Conservation (phyloP, 345 rosid genomes). For the Corymbia maculata region DNA sequence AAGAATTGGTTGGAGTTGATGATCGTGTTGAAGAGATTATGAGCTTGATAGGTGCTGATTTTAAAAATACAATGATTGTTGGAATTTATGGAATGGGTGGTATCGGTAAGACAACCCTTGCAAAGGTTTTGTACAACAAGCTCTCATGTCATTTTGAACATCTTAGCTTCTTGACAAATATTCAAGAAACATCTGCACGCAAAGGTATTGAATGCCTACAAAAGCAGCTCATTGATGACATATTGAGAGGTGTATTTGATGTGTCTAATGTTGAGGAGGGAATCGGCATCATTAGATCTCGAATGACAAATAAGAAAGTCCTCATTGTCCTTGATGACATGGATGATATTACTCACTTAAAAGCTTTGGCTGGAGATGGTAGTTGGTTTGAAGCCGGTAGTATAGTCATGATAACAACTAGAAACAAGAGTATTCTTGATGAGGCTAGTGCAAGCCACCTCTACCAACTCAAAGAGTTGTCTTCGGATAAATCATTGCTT, state of each 20-base stretch:
- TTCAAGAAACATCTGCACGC: neutral
- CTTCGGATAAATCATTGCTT: neutral
- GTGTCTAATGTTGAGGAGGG: neutral
- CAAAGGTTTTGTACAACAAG: neutral
- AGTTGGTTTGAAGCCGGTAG: neutral
- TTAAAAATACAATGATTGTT: fast-evolving
- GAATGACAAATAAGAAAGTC: neutral
- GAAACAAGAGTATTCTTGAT: neutral
- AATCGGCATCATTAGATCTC: neutral
- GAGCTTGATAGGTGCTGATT: neutral
- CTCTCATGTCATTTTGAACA: neutral
- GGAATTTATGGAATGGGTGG: neutral
- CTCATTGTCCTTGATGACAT: neutral
- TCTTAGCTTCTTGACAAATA: neutral
- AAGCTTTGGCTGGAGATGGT: neutral
- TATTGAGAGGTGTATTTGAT: neutral
- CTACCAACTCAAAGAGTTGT: neutral
- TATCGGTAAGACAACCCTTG: neutral
- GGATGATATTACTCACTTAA: neutral
- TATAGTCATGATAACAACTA: neutral
- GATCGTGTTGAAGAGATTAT: neutral
- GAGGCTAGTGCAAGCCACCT: neutral
- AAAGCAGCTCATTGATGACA: neutral
- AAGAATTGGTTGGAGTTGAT: neutral
- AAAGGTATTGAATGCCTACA: neutral